Evolutionary conservation across 148 eudicot species (phyloP), one percentile per base, ranked within the genome.

Genomic region (Camellia lanceoleosa): DNA sequence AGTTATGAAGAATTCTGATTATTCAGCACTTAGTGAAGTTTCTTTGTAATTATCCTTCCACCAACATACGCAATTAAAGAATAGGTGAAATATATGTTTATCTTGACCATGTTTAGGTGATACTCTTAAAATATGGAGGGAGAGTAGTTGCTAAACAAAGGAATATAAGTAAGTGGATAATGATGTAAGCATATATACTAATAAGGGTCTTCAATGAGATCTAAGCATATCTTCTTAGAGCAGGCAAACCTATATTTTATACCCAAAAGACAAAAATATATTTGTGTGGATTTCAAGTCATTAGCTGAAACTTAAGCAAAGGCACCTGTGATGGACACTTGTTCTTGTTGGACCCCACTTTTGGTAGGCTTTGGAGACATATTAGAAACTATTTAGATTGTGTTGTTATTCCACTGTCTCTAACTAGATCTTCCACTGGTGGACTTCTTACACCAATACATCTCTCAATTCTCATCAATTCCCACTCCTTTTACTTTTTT

Each of bases 151-250:
- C 83, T 83, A 89, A 86, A 90, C 89, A 83, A 87, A 87, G 88
- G 94, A 92, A 90, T 90, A 88, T 85, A 84, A 86, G 89, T 30
- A 94, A 90, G 98, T 92, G 92, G 97, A 86, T 78, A 83, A 83
- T 94, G 97, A 92, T 87, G 92, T 84, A 84, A 92, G 89, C 90
- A 90, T 80, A 82, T 85, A 87, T 82, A 86, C 56, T 77, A 74
- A 82, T 75, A 80, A 80, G 83, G 90, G 97, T 95, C 95, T 90
- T 89, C 87, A 85, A 86, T 75, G 85, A 95, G 92, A 95, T 95
- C 96, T 62, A 70, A 68, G 88, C 94, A 90, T 84, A 95, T 95
- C 98, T 95, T 92, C 91, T 74, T 89, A 83, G 91, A 85, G 89
- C 89, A 87, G 80, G 79, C 86, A 87, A 87, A 88, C 89, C 86